These are phyloP conservation scores for Monilinia vaccinii-corymbosi DNA, from an alignment of 2,329 filamentous ascomycete genomes.

Conservation along the genomic window DNA sequence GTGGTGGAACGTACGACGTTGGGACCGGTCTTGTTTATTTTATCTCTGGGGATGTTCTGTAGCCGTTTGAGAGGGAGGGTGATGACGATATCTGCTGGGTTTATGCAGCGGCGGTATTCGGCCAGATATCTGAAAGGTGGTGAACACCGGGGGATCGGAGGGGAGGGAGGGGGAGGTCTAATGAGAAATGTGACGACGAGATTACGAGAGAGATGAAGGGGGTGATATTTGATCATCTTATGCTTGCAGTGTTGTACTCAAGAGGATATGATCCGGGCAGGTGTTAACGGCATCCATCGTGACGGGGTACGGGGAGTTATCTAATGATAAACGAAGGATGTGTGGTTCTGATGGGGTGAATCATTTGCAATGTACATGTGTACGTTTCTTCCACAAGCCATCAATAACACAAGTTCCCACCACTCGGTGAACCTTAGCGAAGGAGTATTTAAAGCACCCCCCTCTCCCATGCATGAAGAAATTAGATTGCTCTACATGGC, in stretches of 20 bases:
- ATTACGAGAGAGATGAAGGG: not conserved
- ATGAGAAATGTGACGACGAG: not conserved
- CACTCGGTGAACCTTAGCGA: constrained; percentile 1
- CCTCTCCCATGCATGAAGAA: not conserved
- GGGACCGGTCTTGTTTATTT: not conserved
- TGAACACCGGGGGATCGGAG: not conserved
- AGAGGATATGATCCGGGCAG: not conserved
- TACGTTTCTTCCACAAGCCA: not conserved
- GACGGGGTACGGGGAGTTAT: not conserved
- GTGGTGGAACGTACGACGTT: not conserved
- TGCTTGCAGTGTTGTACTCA: not conserved
- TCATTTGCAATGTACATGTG: not conserved
- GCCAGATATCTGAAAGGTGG: not conserved
- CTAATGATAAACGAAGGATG: not conserved
- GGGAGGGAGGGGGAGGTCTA: too few relatives aligned
- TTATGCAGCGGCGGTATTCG: not conserved
- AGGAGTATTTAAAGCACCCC: not conserved
- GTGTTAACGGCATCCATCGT: not conserved
- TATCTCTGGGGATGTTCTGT: not conserved
- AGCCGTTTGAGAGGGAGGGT: not conserved
- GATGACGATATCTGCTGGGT: not conserved
- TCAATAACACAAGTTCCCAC: not conserved
- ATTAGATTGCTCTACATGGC: not conserved
- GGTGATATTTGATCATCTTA: not conserved
- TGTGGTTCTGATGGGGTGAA: not conserved